These are phyloP conservation scores for Camptophora hylomeconis DNA, from an alignment of 2,329 filamentous ascomycete genomes.

Conservation along the genomic window DNA sequence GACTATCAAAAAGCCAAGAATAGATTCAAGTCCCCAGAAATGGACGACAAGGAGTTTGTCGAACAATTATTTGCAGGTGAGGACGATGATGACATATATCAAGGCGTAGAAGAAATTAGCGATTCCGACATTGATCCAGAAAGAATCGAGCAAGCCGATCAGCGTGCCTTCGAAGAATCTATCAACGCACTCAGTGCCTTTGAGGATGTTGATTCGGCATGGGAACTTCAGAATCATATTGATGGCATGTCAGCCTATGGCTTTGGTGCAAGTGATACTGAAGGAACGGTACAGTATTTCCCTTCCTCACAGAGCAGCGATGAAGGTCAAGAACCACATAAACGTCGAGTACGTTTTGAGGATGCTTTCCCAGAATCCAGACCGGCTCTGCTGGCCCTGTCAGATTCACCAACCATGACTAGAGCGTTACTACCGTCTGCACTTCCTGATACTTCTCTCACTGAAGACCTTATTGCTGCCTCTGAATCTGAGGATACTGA, in stretches of 20 bases:
- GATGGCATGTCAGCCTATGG: conserved; percentile 18
- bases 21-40: conserved; percentile 11
- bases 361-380: conserved; percentile 9
- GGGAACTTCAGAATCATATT: conserved; percentile 17
- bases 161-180: conserved; percentile 44
- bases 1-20: not conserved
- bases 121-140: conserved; percentile 57
- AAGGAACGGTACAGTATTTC: conserved; percentile 20
- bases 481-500: conserved; percentile 9
- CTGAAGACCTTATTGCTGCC: conserved; percentile 5
- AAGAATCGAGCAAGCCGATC: conserved; percentile 52
- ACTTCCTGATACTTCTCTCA: conserved; percentile 9
- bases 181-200: conserved; percentile 14
- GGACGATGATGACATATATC: conserved; percentile 38
- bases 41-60: conserved; percentile 11
- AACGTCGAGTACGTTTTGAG: conserved; percentile 59
- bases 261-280: conserved; percentile 23
- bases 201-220: conserved; percentile 21
- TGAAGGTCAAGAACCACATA: conserved; percentile 25
- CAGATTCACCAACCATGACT: conserved; percentile 16
- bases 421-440: conserved; percentile 16
- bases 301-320: conserved; percentile 17
- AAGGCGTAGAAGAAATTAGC: conserved; percentile 64
- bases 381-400: conserved; percentile 11
- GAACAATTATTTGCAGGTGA: conserved; percentile 15